Conservation (phyloP, 2,329 filamentous ascomycete species). For the Venturia pyrina region DNA sequence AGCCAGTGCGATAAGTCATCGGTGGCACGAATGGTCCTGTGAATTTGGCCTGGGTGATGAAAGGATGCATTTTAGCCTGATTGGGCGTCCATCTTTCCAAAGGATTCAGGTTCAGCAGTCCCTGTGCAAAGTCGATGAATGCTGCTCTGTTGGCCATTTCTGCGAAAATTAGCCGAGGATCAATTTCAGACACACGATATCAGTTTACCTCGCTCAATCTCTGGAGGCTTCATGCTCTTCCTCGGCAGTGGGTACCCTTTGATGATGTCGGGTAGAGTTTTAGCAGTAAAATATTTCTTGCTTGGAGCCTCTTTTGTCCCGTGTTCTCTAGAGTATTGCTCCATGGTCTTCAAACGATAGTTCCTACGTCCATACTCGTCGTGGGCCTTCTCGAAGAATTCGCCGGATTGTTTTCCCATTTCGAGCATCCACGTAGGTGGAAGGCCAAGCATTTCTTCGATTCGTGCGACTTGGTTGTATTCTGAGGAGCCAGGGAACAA, state of each 20-base stretch:
- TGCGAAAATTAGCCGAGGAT: constrained; percentile 30
- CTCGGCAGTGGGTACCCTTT: constrained; percentile 95
- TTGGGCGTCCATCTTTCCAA: constrained; percentile 96
- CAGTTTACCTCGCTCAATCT: constrained; percentile 81
- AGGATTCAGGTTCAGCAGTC: constrained; percentile 86
- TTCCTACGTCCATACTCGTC: constrained; percentile 89
- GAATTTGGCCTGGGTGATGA: constrained; percentile 97
- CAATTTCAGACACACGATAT: neutral
- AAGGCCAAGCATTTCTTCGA: constrained; percentile 95
- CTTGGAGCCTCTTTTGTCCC: constrained; percentile 96
- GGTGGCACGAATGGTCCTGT: constrained; percentile 93
- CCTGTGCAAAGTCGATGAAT: constrained; percentile 96
- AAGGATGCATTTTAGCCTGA: constrained; percentile 92
- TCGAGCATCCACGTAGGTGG: constrained; percentile 99
- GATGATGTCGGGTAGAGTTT: constrained; percentile 90
- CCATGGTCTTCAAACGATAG: constrained; percentile 92
- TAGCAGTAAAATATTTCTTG: constrained; percentile 98
- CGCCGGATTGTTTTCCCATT: constrained; percentile 93
- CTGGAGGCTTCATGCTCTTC: constrained; percentile 98
- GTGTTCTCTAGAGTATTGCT: constrained; percentile 93
- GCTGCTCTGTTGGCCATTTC: constrained; percentile 98
- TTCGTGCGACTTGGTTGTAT: constrained; percentile 95
- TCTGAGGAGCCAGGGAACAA: constrained; percentile 95
- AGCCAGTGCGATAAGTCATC: constrained; percentile 88
- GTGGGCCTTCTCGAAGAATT: constrained; percentile 88